A percentile compares a stretch with the other conserved stretches of the same genome.
phyloP scores from a whole-genome alignment of 805 yeast genomes.

The Scheffersomyces stipitis region DNA sequence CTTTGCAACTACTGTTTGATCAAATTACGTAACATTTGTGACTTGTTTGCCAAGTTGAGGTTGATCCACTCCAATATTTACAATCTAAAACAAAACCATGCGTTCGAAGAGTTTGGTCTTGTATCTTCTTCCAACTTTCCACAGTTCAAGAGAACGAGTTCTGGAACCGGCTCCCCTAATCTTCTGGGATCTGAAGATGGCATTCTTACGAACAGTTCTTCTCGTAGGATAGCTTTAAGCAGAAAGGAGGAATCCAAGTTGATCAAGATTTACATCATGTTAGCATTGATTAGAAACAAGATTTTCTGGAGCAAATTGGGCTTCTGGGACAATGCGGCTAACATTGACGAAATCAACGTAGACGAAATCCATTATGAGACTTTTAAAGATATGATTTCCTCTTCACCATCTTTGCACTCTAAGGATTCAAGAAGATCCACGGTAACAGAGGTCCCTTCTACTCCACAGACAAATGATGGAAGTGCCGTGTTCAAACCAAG shows the following conservation, averaged over 20 bases:
- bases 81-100: conserved; percentile 44
- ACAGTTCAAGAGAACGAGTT: conserved; percentile 27
- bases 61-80: conserved; percentile 56
- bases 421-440: too few species aligned
- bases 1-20: conserved; percentile 80
- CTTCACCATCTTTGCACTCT: background rate
- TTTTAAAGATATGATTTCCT: conserved; percentile 7
- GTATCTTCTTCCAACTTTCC: conserved; percentile 16
- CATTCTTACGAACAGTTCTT: conserved; percentile 7
- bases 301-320: conserved; percentile 86
- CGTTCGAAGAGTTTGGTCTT: conserved; percentile 25
- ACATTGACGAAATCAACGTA: conserved; percentile 21
- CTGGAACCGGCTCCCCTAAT: background rate
- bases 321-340: conserved; percentile 59
- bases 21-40: conserved; percentile 79
- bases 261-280: conserved; percentile 52
- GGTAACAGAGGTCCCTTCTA: too few species aligned
- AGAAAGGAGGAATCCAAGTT: conserved; percentile 32
- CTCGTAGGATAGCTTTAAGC: conserved; percentile 9
- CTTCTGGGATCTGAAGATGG: background rate
- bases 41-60: conserved; percentile 74
- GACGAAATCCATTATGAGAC: conserved; percentile 12
- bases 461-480: background rate
- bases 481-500: background rate
- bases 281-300: conserved; percentile 59